phyloP scores from a whole-genome alignment of 2,329 filamentous ascomycete species.

The Xenoacremonium recifei region DNA sequence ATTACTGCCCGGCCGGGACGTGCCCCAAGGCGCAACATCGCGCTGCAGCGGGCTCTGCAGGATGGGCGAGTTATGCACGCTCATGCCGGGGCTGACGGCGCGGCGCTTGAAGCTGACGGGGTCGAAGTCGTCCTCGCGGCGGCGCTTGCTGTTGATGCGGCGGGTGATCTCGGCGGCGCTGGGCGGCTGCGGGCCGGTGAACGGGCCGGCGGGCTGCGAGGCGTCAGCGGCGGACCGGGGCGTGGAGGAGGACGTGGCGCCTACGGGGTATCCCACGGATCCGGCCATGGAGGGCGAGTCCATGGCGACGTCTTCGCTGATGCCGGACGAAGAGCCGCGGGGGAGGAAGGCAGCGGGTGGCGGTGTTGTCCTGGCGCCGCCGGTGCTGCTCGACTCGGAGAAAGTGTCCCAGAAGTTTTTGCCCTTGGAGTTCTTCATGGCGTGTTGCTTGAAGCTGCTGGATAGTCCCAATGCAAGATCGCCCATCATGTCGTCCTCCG shows the following conservation, averaged over 20 bases:
- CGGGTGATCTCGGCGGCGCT: constrained; percentile 73
- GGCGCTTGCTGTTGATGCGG: constrained; percentile 77
- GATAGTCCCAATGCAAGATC: constrained; percentile 50
- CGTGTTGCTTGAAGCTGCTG: constrained; percentile 73
- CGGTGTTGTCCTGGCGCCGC: constrained; percentile 55
- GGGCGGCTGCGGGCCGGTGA: constrained; percentile 46
- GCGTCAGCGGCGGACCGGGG: constrained; percentile 10
- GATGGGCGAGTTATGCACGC: constrained; percentile 84
- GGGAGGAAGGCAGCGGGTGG: constrained; percentile 64
- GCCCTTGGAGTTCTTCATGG: constrained; percentile 68
- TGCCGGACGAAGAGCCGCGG: constrained; percentile 56
- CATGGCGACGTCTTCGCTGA: constrained; percentile 71
- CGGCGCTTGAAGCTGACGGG: constrained; percentile 84
- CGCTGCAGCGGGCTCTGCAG: constrained; percentile 80
- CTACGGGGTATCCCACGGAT: constrained; percentile 32
- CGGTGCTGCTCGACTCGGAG: constrained; percentile 61
- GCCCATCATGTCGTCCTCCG: constrained; percentile 67
- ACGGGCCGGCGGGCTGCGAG: constrained; percentile 15
- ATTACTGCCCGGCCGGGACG: constrained; percentile 64
- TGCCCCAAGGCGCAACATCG: constrained; percentile 70
- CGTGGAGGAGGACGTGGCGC: constrained; percentile 9
- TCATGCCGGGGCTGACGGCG: constrained; percentile 88
- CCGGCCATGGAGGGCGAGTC: constrained; percentile 59
- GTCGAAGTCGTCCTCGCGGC: constrained; percentile 88
- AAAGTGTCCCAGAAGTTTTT: constrained; percentile 74